Evolutionary conservation across 129 eudicot genomes (phyloP).

Genomic region (Daucus carota): DH1_v3.0 NC_030383.2:45611001-45611500

Average conservation of each 20-base stretch:
- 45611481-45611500: not conserved
- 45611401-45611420: no score
- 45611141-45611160: not conserved
- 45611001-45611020: not conserved
- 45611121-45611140: not conserved
- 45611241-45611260: not conserved
- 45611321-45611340: not conserved
- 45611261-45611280: not conserved
- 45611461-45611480: constrained; percentile 3
- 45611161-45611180: not conserved
- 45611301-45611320: not conserved
- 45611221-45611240: not conserved
- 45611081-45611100: not conserved
- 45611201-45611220: not conserved
- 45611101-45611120: not conserved
- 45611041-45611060: not conserved
- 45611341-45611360: not conserved
- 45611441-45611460: not conserved
- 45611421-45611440: no score
- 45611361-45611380: no score
- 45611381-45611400: no score
- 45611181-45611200: not conserved
- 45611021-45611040: not conserved
- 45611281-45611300: not conserved
- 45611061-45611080: not conserved